Evolutionary conservation across 2,329 filamentous ascomycete species (phyloP).

Genomic region (Colletotrichum truncatum): DNA sequence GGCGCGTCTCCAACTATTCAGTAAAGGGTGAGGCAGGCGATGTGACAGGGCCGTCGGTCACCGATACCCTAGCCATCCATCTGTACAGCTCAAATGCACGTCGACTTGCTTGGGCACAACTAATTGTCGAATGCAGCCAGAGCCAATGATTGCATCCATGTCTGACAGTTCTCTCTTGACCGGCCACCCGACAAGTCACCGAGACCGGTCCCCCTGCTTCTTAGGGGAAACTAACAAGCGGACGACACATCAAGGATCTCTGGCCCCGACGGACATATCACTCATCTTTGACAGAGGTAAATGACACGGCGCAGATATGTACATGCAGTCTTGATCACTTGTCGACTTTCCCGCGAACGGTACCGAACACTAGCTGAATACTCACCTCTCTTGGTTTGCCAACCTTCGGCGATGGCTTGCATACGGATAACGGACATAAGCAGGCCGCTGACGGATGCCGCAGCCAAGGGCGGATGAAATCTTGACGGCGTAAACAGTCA

Average conservation of each 20-base stretch:
- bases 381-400: not conserved
- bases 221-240: not conserved
- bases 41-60: conserved; percentile 1
- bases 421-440: conserved; percentile 4
- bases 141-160: not conserved
- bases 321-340: conserved; percentile 19
- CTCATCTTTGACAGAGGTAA: not conserved
- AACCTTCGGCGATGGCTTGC: not conserved
- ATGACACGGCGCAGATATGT: conserved; percentile 14
- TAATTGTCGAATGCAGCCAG: not conserved
- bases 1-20: not conserved
- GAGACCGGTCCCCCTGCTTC: not conserved
- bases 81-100: not conserved
- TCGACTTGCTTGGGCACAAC: not conserved
- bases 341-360: conserved; percentile 16
- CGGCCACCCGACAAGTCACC: not conserved
- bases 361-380: conserved; percentile 4
- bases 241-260: not conserved
- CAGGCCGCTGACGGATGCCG: not conserved
- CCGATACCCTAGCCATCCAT: not conserved
- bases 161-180: not conserved
- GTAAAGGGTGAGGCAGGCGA: not conserved
- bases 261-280: conserved; percentile 11
- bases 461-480: not conserved
- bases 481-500: not conserved